Conservation (phyloP, 2,329 filamentous ascomycete species). For the Stagonosporopsis tanaceti region DNA sequence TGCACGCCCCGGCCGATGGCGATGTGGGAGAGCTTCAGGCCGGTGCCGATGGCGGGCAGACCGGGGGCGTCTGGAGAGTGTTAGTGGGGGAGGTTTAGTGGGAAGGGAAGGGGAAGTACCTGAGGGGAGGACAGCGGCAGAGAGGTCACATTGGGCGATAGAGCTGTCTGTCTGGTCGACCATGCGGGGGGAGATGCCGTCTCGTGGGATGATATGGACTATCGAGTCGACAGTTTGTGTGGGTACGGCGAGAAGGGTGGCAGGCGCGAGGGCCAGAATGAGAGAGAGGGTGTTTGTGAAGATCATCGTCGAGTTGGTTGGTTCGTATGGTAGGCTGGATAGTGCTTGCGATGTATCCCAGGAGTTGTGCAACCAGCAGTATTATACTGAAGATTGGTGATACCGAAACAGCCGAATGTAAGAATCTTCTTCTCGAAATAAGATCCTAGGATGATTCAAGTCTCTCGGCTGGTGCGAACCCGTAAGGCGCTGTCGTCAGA, state of each 20-base stretch:
- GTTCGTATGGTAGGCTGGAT: background rate
- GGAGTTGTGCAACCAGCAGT: conserved; percentile 11
- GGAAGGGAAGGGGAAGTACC: conserved; percentile 33
- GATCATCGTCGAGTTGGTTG: conserved; percentile 37
- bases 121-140: conserved; percentile 37
- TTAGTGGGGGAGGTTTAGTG: conserved; percentile 24
- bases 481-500: conserved; percentile 19
- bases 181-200: conserved; percentile 22
- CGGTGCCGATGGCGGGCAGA: conserved; percentile 68
- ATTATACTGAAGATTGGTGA: conserved; percentile 15
- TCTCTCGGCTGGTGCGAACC: background rate
- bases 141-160: conserved; percentile 41
- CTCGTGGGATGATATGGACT: conserved; percentile 28
- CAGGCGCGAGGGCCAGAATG: conserved; percentile 46
- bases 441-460: background rate
- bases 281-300: conserved; percentile 44
- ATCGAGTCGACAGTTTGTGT: conserved; percentile 34
- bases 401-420: conserved; percentile 1
- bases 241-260: conserved; percentile 45
- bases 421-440: conserved; percentile 10
- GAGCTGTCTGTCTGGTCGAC: conserved; percentile 32
- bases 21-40: conserved; percentile 75
- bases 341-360: background rate
- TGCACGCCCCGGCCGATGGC: conserved; percentile 88
- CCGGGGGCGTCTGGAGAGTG: conserved; percentile 58